Base-by-base conservation (phyloP, 257 asterid species). In the Solanum etuberosum region DNA sequence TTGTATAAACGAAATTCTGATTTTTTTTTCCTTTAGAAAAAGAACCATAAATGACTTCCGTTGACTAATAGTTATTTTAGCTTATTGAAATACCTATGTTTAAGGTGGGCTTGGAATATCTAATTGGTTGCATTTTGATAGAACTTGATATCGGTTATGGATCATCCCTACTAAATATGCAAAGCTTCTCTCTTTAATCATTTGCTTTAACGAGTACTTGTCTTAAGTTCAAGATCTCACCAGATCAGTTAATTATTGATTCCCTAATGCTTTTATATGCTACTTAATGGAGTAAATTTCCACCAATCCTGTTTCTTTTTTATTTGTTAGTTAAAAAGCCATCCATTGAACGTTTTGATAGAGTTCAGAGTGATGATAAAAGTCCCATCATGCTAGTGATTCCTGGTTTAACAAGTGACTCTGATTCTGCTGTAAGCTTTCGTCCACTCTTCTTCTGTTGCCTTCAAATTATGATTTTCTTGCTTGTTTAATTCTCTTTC, bases 391-490 rank as follows among this genome's bases (percentile, higher is more conserved):
- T 94, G 88, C 90, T 96, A 86, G 92, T 96, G 74, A 86, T 96
- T 90, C 99, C 99, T 86, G 99, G 99, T 83, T 91, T 96, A 90
- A 94, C 98, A 86, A 94, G 99, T 85, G 95, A 94, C 87, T 94
- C 98, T 27, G 87, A 92, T 91, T 94, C 99, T 90, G 86, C 95
- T 71, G 99, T 95, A 92, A 92, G 98, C 88, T 90, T 88, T 88
- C 67, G 73, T 68, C 81, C 78, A 67, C 82, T 85, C 61, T 46
- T 68, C 35, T 46, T 37, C 68, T 46, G 20, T 20, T 48, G 42
- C 67, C 42, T 31, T 48, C 68, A 48, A 78, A 29, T 48, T 46
- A 46, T 48, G 42, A 81, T 20, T 48, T 81, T 76, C 57, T 48
- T 81, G 68, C 21, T 46, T 81, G 43, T 81, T 81, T 81, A 18